Conservation (phyloP, 768 basidiomycete species). For the Dendrothele bispora region DNA sequence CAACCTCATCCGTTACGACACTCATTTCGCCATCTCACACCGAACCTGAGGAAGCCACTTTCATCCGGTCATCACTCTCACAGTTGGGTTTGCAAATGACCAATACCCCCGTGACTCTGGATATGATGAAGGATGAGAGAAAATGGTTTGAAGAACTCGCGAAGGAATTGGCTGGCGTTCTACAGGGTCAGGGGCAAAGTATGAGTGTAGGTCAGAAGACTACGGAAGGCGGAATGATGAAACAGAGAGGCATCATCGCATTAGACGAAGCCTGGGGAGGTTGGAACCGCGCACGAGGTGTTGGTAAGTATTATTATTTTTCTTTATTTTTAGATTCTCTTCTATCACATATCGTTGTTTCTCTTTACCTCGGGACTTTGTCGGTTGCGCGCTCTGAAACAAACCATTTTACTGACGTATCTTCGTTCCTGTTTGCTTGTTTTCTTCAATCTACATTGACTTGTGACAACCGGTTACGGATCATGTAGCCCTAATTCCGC, state of each 20-base stretch:
- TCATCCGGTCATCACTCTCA: constrained; percentile 86
- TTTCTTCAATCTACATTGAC: not conserved
- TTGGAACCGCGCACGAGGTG: constrained; percentile 92
- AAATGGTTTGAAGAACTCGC: constrained; percentile 81
- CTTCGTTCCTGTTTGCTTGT: no score
- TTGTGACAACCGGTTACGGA: not conserved
- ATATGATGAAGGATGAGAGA: constrained; percentile 83
- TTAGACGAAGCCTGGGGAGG: constrained; percentile 94
- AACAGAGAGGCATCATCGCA: constrained; percentile 75
- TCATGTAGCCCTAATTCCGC: constrained; percentile 79
- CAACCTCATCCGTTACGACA: constrained; percentile 16
- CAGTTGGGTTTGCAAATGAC: constrained; percentile 82
- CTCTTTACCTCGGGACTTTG: no score
- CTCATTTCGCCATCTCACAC: constrained; percentile 34
- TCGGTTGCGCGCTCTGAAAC: no score
- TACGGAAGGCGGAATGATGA: constrained; percentile 64
- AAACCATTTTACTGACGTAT: no score
- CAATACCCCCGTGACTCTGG: constrained; percentile 80
- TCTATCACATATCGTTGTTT: not conserved
- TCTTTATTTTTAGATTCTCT: not conserved
- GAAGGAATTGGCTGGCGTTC: constrained; percentile 73
- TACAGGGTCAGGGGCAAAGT: constrained; percentile 36
- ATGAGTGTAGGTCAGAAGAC: constrained; percentile 28
- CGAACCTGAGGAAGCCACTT: constrained; percentile 81
- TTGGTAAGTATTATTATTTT: constrained; percentile 53